phyloP scores from a whole-genome alignment of 75 land plant species.

The Pinus tabuliformis region DNA sequence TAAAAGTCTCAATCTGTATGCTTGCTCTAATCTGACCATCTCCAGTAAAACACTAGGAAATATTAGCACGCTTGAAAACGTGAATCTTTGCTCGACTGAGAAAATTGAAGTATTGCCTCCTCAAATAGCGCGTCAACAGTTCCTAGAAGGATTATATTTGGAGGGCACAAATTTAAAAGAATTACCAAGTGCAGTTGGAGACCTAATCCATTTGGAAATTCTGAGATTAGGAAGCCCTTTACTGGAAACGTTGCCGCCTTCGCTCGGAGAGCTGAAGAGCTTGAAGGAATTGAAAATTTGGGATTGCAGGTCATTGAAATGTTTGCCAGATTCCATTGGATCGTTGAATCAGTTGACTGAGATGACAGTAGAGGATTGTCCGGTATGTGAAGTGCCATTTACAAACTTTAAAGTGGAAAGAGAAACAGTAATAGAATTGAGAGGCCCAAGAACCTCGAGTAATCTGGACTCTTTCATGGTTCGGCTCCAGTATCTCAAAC shows the following conservation, averaged over 20 bases:
- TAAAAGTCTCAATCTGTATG: neutral
- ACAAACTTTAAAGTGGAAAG: too few species aligned
- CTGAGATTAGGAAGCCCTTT: neutral
- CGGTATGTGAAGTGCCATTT: too few species aligned
- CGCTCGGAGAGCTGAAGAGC: neutral
- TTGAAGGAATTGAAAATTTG: neutral
- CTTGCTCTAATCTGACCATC: neutral
- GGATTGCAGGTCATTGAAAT: neutral
- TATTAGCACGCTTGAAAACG: neutral
- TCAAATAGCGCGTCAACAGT: neutral
- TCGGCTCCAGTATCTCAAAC: too few species aligned
- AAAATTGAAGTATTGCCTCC: neutral
- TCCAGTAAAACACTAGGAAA: neutral
- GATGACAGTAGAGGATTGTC: too few species aligned
- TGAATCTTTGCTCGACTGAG: neutral
- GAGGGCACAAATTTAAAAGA: neutral
- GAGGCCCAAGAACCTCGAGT: too few species aligned
- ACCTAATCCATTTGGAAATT: neutral
- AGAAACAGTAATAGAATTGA: too few species aligned
- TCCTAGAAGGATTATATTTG: neutral
- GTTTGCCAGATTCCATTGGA: neutral
- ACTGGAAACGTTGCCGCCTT: neutral
- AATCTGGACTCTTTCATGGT: too few species aligned
- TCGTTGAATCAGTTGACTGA: neutral
- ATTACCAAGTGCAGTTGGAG: neutral